Base-by-base conservation (phyloP, 192 early-diverging fungal genomes). In the Thamnidium elegans region DNA sequence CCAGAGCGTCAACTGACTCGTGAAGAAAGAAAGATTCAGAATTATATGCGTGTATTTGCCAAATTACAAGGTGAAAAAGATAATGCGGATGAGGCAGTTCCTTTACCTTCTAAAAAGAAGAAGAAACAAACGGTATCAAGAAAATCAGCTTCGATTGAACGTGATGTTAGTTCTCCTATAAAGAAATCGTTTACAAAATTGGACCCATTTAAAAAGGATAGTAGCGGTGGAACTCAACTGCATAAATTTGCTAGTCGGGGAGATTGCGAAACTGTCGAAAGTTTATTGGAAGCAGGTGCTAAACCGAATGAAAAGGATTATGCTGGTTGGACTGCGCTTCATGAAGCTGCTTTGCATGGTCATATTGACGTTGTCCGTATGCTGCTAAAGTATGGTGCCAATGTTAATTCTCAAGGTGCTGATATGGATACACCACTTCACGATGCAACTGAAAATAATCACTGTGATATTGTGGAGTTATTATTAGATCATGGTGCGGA, bases 11-110 rank as follows among this genome's bases (percentile, higher is more conserved):
- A 60, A 10, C 64, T 89, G 59, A 84, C 86, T 10, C 70, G 87
- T 10, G 87, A 89, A 30, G 87, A 89, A 60, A 76, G 84, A 47
- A 89, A 89, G 66, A 78, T 89, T 55, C 84, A 87, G 55, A 78
- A 75, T n/a, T 66, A 85, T 26, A 73, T 89, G 72, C 75, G 76
- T 5, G 78, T 82, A 0, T 80, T 89, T 47, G 77, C 81, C 47
- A 80, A 77, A 53, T 68, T 87, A 70, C 15, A 48, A 48, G 46
- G 46, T 1, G 34, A 56, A 79, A 89, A 44, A 74, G 81, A 45
- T 58, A 67, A 70, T 65, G 65, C 4, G 74, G 47, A 48, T 48
- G 47, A 48, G 17, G 17, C 7, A 1, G 19, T 19, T 3, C 15
- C 32, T 39, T 10, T 19, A 62, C 5, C 23, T 32, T 1, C 47